These are phyloP conservation scores for Choanephora cucurbitarum DNA, from an alignment of 371 early-diverging fungal species.

Conservation along the genomic window DNA sequence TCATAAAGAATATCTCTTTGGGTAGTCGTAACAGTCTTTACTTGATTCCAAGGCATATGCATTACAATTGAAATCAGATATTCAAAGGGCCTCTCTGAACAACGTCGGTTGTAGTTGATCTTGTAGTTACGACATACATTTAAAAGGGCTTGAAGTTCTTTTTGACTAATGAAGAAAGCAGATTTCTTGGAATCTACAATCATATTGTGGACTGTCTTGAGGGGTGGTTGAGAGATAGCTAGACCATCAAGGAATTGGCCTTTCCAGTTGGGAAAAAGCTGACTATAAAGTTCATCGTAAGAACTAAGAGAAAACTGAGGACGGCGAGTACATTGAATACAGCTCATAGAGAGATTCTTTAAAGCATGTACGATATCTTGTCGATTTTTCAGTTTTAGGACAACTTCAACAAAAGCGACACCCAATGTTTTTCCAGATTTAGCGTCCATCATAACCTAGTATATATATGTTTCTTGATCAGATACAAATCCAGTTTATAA, in stretches of 20 bases:
- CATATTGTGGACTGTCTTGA: not conserved
- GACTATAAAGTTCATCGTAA: slow-evolving; percentile 16
- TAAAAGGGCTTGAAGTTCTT: slow-evolving; percentile 15
- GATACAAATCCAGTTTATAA: not conserved
- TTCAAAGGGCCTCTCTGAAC: slow-evolving; percentile 26
- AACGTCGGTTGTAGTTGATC: slow-evolving; percentile 25
- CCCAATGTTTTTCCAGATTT: slow-evolving; percentile 17
- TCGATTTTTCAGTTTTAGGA: not conserved
- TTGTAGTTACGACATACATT: slow-evolving; percentile 23
- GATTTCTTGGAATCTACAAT: no score
- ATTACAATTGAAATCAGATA: slow-evolving; percentile 19
- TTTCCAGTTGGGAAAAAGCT: slow-evolving; percentile 14
- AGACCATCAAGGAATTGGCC: slow-evolving; percentile 12
- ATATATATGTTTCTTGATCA: no score
- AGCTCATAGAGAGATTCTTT: not conserved
- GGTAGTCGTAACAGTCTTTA: slow-evolving; percentile 10
- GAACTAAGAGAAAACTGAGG: slow-evolving; percentile 1
- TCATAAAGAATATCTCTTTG: slow-evolving; percentile 29
- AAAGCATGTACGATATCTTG: not conserved
- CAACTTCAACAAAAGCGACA: slow-evolving; percentile 14
- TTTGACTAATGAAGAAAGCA: slow-evolving; percentile 18
- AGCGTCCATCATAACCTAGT: slow-evolving; percentile 24
- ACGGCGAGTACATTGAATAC: slow-evolving; percentile 15
- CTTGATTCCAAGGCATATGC: slow-evolving; percentile 26
- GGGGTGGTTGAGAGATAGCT: not conserved